A percentile compares a stretch with the other conserved stretches of the same genome.
These are phyloP conservation scores for Neonectria punicea DNA, from an alignment of 2,329 filamentous ascomycete species.

Conservation along the genomic window DNA sequence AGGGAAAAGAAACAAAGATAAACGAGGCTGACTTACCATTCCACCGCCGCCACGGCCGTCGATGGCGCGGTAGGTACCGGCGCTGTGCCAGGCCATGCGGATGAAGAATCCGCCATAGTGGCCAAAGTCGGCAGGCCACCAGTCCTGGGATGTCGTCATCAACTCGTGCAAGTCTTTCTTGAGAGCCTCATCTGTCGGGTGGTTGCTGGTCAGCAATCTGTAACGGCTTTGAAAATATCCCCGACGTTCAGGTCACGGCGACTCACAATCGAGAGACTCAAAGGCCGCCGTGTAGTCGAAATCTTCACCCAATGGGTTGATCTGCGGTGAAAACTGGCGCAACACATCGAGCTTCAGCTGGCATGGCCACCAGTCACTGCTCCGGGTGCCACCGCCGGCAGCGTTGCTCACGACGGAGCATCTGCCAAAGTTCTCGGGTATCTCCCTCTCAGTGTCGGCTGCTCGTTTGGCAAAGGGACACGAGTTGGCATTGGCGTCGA, in stretches of 20 bases:
- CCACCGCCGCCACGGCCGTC: conserved; percentile 82
- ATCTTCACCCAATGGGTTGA: conserved; percentile 71
- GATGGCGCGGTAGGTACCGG: conserved; percentile 79
- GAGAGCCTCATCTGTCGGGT: conserved; percentile 57
- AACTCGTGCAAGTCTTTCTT: conserved; percentile 78
- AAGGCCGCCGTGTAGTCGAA: conserved; percentile 81
- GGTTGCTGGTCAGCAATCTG: conserved; percentile 39
- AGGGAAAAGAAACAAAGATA: not conserved
- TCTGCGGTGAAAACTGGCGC: conserved; percentile 72
- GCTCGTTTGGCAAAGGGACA: conserved; percentile 38
- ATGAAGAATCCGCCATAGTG: conserved; percentile 85
- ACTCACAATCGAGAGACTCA: conserved; percentile 70
- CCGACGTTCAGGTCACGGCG: too few relatives aligned
- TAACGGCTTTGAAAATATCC: not conserved
- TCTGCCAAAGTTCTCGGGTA: conserved; percentile 34
- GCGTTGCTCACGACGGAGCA: conserved; percentile 48
- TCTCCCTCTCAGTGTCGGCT: conserved; percentile 20
- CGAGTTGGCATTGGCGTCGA: conserved; percentile 13
- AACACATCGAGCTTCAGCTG: conserved; percentile 76
- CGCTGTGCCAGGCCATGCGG: conserved; percentile 84
- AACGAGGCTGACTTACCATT: conserved; percentile 47
- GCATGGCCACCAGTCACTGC: conserved; percentile 80
- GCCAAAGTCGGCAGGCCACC: conserved; percentile 85
- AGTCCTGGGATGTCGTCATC: conserved; percentile 83
- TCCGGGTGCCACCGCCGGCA: conserved; percentile 73